Base-by-base conservation (phyloP, 2,329 filamentous ascomycete species). In the Gaeumannomyces sp. region DNA sequence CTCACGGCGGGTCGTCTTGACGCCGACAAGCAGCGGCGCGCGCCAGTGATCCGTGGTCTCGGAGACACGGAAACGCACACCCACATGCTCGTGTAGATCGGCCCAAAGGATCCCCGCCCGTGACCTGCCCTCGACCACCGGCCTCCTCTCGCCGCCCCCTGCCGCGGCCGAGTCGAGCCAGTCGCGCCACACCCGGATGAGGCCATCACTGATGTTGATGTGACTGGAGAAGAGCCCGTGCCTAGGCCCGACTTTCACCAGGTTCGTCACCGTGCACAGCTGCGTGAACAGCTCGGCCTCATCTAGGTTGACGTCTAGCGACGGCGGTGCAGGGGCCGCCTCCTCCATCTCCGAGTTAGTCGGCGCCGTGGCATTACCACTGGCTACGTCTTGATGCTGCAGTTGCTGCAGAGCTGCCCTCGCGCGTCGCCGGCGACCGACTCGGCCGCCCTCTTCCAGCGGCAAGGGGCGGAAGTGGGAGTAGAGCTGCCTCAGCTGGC, bases 221-320 rank as follows among this genome's bases (percentile, higher is more conserved):
- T 87, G 85, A 71, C 83, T 87, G 64, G 85, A 77, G 68, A 92
- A 88, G 0, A 90, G 73, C 4, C 86, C 87, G 28, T 79, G 81
- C 33, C 80, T 81, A 1, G 86, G 83, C 1, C 87, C 85, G 35
- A 86, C 78, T 72, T 88, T 88, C 66, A 92, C 87, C 53, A 96
- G 75, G 71, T 88, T 91, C 10, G 85, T 85, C 29, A 85, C 80
- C 6, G 86, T 83, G 72, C 89, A 89, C 14, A 95, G 81, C 75
- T 95, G 91, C 1, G 88, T 87, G 72, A 94, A 93, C 25, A 87
- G 77, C 75, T 93, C 90, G 67, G 86, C 83, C 1, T 83, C 83
- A 68, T 93, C 91, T 1, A 95, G 78, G 60, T 80, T 79, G 58
- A 94, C 73, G 11, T 83, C 83, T 66, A 90, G 84, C 19, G 78